A percentile compares a stretch with the other conserved stretches of the same genome.
These are phyloP conservation scores for Yamadazyma membranifaciens DNA, from an alignment of 1,139 yeast species.

Conservation along the genomic window DNA sequence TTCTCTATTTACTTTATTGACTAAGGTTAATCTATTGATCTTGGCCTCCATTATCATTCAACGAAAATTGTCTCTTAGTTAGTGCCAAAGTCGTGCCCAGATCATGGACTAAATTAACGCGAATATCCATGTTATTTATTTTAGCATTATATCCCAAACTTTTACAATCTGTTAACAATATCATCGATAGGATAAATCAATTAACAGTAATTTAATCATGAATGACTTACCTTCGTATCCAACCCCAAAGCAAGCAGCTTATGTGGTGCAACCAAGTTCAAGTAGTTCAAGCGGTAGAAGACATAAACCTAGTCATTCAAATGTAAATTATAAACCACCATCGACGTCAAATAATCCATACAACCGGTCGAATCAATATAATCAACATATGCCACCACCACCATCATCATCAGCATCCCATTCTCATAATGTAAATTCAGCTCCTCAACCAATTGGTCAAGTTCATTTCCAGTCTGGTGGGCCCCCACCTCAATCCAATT, in stretches of 20 bases:
- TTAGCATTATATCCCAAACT: constrained; percentile 1
- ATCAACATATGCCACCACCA: constrained; percentile 5
- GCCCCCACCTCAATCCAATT: constrained; percentile 2
- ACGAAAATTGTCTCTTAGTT: too few relatives aligned
- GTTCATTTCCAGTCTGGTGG: constrained; percentile 6
- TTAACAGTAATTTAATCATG: constrained; percentile 11
- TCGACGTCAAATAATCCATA: constrained; percentile 4
- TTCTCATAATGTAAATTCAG: background rate
- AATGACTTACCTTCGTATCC: constrained; percentile 49
- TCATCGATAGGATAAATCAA: background rate
- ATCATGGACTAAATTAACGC: too few relatives aligned
- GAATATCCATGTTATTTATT: too few relatives aligned
- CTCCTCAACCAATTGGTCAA: constrained; percentile 4
- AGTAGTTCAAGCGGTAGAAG: constrained; percentile 5
- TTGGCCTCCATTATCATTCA: too few relatives aligned
- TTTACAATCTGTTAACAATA: background rate
- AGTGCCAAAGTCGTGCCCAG: background rate
- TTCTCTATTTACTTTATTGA: too few relatives aligned
- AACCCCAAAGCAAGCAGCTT: constrained; percentile 48
- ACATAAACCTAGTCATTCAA: constrained; percentile 7
- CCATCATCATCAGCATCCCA: constrained; percentile 1
- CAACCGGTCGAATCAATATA: constrained; percentile 1
- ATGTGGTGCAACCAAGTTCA: constrained; percentile 21
- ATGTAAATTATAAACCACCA: constrained; percentile 14
- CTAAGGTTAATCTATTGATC: too few relatives aligned